These are phyloP conservation scores for Geotrichum candidum DNA, from an alignment of 1,139 yeast species.

Conservation along the genomic window DNA sequence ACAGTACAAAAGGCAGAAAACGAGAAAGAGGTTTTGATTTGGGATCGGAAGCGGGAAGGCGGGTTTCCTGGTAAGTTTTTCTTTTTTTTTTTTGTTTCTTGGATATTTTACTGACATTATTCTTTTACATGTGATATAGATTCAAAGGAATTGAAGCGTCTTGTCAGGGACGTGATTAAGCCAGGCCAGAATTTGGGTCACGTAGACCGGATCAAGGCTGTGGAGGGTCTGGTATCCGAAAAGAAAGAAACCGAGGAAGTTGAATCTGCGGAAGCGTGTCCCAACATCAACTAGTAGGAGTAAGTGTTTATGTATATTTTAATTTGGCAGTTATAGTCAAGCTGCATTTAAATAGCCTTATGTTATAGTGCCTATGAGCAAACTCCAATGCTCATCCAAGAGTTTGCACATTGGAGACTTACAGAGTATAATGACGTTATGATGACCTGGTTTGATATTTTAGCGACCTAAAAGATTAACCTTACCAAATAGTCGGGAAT, in stretches of 20 bases:
- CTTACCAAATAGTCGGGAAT: no score
- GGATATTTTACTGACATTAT: neutral
- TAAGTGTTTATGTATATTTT: neutral
- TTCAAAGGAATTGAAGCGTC: slow-evolving; percentile 52
- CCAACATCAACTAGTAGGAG: slow-evolving; percentile 4
- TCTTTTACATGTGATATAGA: slow-evolving; percentile 30
- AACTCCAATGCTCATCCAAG: neutral
- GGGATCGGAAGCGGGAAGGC: slow-evolving; percentile 51
- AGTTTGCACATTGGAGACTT: neutral
- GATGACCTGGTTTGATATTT: neutral
- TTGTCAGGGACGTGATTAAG: slow-evolving; percentile 44
- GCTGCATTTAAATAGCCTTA: neutral
- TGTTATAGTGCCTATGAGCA: neutral
- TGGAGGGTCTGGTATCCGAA: neutral
- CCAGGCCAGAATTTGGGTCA: slow-evolving; percentile 48
- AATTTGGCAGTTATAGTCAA: neutral
- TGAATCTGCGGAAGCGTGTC: slow-evolving; percentile 8
- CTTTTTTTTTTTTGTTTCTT: neutral
- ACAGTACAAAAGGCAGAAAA: slow-evolving; percentile 31
- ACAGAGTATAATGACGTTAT: neutral
- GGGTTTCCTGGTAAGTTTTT: slow-evolving; percentile 48
- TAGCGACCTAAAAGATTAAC: no score
- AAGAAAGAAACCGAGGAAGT: neutral
- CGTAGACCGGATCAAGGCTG: slow-evolving; percentile 30
- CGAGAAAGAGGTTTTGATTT: slow-evolving; percentile 32